Conservation (phyloP, 2,329 filamentous ascomycete genomes). For the Colletotrichum destructivum region DNA sequence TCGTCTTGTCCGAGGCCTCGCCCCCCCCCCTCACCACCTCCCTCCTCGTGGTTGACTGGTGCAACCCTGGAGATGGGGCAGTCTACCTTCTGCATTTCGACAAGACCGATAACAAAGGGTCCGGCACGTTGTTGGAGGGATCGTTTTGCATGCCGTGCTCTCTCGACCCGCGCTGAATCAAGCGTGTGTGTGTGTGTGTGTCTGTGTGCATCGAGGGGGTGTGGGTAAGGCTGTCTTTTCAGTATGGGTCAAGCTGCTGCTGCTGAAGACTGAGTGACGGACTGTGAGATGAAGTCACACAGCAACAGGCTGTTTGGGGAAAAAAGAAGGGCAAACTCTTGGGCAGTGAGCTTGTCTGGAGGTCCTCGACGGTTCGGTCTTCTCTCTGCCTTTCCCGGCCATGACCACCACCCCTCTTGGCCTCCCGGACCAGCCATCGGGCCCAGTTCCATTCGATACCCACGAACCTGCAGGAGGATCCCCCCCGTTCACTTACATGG, state of each 20-base stretch:
- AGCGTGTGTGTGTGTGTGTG: too few relatives aligned
- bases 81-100: slow-evolving; percentile 40
- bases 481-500: slow-evolving; percentile 13
- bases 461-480: slow-evolving; percentile 24
- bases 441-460: slow-evolving; percentile 11
- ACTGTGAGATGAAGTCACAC: neutral
- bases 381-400: slow-evolving; percentile 8
- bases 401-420: neutral
- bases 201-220: neutral
- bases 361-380: neutral
- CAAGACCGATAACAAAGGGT: slow-evolving; percentile 41
- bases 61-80: slow-evolving; percentile 17
- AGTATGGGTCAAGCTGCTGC: neutral
- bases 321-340: neutral
- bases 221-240: neutral
- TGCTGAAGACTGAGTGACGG: neutral
- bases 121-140: slow-evolving; percentile 13
- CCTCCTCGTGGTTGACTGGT: slow-evolving; percentile 21
- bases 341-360: neutral
- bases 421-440: slow-evolving; percentile 9
- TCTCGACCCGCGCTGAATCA: slow-evolving; percentile 6
- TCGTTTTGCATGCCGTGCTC: slow-evolving; percentile 13
- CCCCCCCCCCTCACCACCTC: neutral
- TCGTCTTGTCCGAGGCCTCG: slow-evolving; percentile 30
- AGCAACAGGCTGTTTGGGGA: too few relatives aligned